Conservation (phyloP, 306 rosid species). For the Trifolium dubium region DNA sequence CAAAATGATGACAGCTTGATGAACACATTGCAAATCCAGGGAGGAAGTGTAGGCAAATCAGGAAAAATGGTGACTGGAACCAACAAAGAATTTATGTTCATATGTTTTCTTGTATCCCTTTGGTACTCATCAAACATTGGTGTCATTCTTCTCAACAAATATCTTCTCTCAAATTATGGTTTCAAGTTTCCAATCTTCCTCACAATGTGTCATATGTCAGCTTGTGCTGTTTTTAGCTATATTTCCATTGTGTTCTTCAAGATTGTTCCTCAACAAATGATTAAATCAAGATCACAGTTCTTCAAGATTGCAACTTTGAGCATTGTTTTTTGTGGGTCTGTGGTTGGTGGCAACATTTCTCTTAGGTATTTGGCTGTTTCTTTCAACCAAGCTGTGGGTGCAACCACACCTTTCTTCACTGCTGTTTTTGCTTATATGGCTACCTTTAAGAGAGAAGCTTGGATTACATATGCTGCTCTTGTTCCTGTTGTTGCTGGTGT, state of each 20-base stretch:
- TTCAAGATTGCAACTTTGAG: conserved; percentile 83
- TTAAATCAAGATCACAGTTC: conserved; percentile 86
- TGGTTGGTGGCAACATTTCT: conserved; percentile 92
- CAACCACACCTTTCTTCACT: conserved; percentile 95
- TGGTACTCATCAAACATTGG: conserved; percentile 98
- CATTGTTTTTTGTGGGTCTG: conserved; percentile 88
- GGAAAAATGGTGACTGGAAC: conserved; percentile 50
- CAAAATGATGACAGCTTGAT: conserved; percentile 41
- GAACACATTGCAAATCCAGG: conserved; percentile 42
- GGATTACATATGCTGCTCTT: conserved; percentile 94
- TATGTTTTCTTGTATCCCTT: conserved; percentile 61
- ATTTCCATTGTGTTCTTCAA: conserved; percentile 80
- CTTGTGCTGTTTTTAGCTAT: conserved; percentile 93
- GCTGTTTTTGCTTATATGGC: conserved; percentile 87
- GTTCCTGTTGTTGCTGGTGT: conserved; percentile 98
- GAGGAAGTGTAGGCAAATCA: conserved; percentile 31
- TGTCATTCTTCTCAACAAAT: conserved; percentile 91
- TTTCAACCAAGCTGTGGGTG: conserved; percentile 96
- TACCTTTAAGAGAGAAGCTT: conserved; percentile 90
- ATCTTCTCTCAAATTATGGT: conserved; percentile 83
- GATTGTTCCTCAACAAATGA: conserved; percentile 80
- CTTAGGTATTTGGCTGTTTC: conserved; percentile 93
- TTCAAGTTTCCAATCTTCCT: conserved; percentile 96
- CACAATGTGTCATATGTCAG: conserved; percentile 98
- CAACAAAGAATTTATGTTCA: conserved; percentile 62